Evolutionary conservation across 768 basidiomycete genomes (phyloP), one percentile per base, ranked within the genome.

Genomic region (Kwoniella heveanensis): DNA sequence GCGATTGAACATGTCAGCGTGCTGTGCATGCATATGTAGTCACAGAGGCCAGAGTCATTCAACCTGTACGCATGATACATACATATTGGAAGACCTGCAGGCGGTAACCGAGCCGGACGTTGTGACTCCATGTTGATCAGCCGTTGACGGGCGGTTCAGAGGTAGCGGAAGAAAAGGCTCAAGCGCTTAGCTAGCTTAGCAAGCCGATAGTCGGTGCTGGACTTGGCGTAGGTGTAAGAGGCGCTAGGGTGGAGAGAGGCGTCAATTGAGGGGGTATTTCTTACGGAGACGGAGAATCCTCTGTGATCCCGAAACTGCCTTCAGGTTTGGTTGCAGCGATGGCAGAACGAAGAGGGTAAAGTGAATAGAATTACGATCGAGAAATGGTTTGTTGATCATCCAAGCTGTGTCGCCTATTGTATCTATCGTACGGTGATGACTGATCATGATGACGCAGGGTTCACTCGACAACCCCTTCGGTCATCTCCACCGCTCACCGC

Each of bases 21-120:
- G n/a, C n/a, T n/a, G n/a, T n/a, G n/a, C n/a, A 60, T 17, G 50
- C 17, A 36, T 49, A 24, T 17, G 47, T 39, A 15, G 25, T 26
- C 24, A 50, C 57, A 64, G 61, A 54, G 25, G 51, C 27, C 58
- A n/a, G 13, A 7, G 1, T 29, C 21, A 39, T 37, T 25, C 3
- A 26, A 29, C 32, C 1, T 55, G 46, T 6, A 9, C 19, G 6
- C 21, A 26, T n/a, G 5, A 47, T 48, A 58, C 74, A 59, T 48
- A 76, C 74, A 50, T 21, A 76, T 73, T 2, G 74, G 74, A 56
- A 76, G 64, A 2, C 74, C 74, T 27, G 63, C 36, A 30, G 69
- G 71, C 8, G 69, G 72, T 13, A 57, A 50, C 21, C 25, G 64
- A 56, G 60, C 60, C 44, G 54, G 60, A 37, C 58, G 62, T 37